Conservation (phyloP, 1,284 basidiomycete genomes). For the Paramarasmius palmivorus region DNA sequence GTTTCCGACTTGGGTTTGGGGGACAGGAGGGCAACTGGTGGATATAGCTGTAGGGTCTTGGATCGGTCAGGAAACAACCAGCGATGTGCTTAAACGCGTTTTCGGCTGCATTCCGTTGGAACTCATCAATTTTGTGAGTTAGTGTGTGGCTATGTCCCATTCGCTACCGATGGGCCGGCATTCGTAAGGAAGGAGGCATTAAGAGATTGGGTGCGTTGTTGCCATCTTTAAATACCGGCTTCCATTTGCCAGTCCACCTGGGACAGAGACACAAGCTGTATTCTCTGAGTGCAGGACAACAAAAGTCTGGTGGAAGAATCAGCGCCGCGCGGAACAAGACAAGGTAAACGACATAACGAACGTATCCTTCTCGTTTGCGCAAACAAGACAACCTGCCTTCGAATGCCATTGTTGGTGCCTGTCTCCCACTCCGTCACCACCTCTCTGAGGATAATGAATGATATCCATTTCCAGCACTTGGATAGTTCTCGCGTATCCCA, state of each 20-base stretch:
- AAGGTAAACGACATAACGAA: constrained; percentile 33
- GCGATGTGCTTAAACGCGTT: constrained; percentile 31
- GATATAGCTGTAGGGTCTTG: constrained; percentile 28
- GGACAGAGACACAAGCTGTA: constrained; percentile 32
- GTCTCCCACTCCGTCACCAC: constrained; percentile 31
- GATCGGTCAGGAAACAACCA: constrained; percentile 45
- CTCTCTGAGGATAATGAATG: constrained; percentile 42
- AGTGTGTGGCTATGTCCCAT: constrained; percentile 38
- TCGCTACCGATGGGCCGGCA: constrained; percentile 36
- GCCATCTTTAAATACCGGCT: constrained; percentile 30
- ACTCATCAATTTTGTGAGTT: constrained; percentile 18
- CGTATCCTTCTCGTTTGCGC: constrained; percentile 41
- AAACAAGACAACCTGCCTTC: constrained; percentile 36
- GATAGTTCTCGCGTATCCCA: constrained; percentile 46
- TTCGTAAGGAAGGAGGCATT: constrained; percentile 47
- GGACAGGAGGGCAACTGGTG: constrained; percentile 19
- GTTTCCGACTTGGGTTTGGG: constrained; percentile 24
- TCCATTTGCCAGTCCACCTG: constrained; percentile 26
- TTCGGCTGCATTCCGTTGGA: constrained; percentile 12
- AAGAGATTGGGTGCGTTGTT: constrained; percentile 36
- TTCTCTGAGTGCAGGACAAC: constrained; percentile 35
- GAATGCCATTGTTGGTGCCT: constrained; percentile 34
- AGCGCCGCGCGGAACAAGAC: background rate
- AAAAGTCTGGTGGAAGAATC: constrained; percentile 31
- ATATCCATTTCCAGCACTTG: constrained; percentile 41